Evolutionary conservation across 805 yeast genomes (phyloP).

Genomic region (Lipomyces orientalis): DNA sequence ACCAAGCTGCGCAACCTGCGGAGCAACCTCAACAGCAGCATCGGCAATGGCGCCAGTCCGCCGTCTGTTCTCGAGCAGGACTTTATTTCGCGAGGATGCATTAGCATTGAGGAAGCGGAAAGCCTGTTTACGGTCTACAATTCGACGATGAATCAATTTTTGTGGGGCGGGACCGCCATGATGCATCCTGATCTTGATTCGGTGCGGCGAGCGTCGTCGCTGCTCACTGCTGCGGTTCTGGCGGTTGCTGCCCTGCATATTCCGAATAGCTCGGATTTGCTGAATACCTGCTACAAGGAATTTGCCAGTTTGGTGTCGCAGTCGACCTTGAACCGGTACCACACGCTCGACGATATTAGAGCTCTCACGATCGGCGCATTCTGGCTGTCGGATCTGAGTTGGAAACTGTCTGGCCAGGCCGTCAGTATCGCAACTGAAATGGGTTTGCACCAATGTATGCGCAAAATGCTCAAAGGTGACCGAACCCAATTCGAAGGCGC

Average conservation of each 20-base stretch:
- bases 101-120: not conserved
- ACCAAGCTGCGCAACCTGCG: conserved; percentile 5
- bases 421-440: conserved; percentile 6
- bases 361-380: conserved; percentile 1
- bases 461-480: conserved; percentile 4
- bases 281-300: conserved; percentile 4
- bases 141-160: conserved; percentile 1
- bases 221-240: not conserved
- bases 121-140: not conserved
- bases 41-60: not conserved
- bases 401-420: conserved; percentile 6
- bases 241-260: conserved; percentile 6
- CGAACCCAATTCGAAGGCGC: not conserved
- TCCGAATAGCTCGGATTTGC: not conserved
- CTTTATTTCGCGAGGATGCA: not conserved
- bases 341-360: conserved; percentile 2
- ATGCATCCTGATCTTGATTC: not conserved
- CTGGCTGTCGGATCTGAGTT: conserved; percentile 9
- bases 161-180: conserved; percentile 9
- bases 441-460: not conserved
- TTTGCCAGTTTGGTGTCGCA: not conserved
- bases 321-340: not conserved
- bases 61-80: not conserved
- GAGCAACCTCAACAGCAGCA: not conserved
- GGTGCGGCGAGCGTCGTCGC: conserved; percentile 3